Evolutionary conservation across 768 basidiomycete genomes (phyloP).

Genomic region (Roridomyces roridus): DNA sequence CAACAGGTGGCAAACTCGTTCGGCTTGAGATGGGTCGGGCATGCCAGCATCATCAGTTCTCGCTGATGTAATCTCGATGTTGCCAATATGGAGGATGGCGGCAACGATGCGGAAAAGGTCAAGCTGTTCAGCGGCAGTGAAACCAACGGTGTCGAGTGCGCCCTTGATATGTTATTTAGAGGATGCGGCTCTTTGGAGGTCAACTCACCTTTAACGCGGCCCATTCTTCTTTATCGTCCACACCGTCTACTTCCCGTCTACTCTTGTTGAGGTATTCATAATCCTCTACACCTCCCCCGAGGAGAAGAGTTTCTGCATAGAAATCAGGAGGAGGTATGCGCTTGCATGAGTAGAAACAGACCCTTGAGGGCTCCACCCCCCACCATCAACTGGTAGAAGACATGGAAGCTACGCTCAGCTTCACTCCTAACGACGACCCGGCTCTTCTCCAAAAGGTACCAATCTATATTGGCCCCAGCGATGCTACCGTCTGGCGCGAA

Average conservation of each 20-base stretch:
- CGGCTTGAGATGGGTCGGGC: constrained; percentile 84
- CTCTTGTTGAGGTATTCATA: constrained; percentile 94
- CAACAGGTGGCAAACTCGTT: constrained; percentile 88
- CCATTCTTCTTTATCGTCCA: constrained; percentile 94
- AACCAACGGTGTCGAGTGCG: constrained; percentile 90
- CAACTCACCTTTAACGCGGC: constrained; percentile 66
- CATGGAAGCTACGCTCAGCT: constrained; percentile 93
- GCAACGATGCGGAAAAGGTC: constrained; percentile 95
- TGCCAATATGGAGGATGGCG: constrained; percentile 94
- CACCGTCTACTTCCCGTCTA: constrained; percentile 90
- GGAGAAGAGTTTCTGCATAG: constrained; percentile 68
- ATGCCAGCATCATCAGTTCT: constrained; percentile 81
- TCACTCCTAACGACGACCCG: constrained; percentile 88
- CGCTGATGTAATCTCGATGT: constrained; percentile 82
- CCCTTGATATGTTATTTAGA: constrained; percentile 48
- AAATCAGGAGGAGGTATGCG: constrained; percentile 2
- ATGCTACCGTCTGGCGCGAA: constrained; percentile 95
- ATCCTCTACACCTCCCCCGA: constrained; percentile 76
- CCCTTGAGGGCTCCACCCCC: constrained; percentile 77
- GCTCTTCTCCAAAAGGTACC: constrained; percentile 98
- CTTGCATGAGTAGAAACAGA: constrained; percentile 29
- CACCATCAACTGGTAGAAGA: constrained; percentile 93
- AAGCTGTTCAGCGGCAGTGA: constrained; percentile 82
- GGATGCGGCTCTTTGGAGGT: neutral
- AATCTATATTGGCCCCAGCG: constrained; percentile 97